phyloP scores from a whole-genome alignment of 78 protist species.

The Parvularia atlantis region DNA sequence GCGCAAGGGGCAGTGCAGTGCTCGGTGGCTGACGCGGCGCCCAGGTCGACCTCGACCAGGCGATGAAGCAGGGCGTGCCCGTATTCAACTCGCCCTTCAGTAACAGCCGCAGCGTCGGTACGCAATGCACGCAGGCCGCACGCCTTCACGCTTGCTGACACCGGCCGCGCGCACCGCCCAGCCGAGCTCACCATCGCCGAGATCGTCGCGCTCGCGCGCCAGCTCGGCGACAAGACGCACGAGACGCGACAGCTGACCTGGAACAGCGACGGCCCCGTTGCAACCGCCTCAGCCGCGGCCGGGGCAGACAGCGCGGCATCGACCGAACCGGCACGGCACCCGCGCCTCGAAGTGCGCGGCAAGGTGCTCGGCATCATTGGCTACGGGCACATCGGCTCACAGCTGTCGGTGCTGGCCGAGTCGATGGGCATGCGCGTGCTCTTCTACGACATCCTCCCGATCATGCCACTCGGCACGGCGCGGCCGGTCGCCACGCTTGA shows the following conservation, averaged over 20 bases:
- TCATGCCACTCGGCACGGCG: slow-evolving; percentile 69
- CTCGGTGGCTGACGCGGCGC: too few species aligned
- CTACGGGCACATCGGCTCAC: slow-evolving; percentile 60
- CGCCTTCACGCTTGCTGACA: neutral
- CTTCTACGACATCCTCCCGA: slow-evolving; percentile 61
- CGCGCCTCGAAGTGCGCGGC: slow-evolving; percentile 81
- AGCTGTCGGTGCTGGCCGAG: slow-evolving; percentile 82
- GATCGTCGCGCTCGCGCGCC: slow-evolving; percentile 72
- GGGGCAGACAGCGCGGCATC: slow-evolving; percentile 19
- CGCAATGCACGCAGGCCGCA: neutral
- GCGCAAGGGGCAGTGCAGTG: too few species aligned
- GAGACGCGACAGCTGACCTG: slow-evolving; percentile 69
- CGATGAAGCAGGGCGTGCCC: slow-evolving; percentile 44
- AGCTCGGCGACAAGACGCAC: slow-evolving; percentile 50
- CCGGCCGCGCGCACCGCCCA: neutral
- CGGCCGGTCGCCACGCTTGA: slow-evolving; percentile 26
- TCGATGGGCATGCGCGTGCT: slow-evolving; percentile 74
- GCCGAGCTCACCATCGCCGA: slow-evolving; percentile 77
- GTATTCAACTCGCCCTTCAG: slow-evolving; percentile 82
- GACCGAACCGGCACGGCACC: too few species aligned
- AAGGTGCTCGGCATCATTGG: slow-evolving; percentile 73
- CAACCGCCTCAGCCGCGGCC: neutral
- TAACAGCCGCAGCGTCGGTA: slow-evolving; percentile 68
- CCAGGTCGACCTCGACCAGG: slow-evolving; percentile 55
- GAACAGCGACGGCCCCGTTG: too few species aligned